Percentiles rank a stretch among this genome's conserved stretches.
These are phyloP conservation scores for Dictyostelium purpureum DNA, from an alignment of 78 protist species.

Conservation along the genomic window DNA sequence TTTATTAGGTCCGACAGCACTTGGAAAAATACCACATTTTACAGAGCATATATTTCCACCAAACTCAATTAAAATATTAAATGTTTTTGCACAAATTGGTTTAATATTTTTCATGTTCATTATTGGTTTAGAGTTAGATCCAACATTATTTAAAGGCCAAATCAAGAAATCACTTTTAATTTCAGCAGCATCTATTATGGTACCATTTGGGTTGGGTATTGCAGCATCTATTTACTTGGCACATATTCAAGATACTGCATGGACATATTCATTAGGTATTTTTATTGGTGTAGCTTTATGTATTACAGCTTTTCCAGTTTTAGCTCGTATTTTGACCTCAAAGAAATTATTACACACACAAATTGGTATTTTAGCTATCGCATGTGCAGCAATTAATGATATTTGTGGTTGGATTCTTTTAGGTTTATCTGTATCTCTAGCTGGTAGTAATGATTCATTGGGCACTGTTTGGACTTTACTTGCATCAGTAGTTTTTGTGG, in stretches of 20 bases:
- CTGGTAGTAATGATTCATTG: slow-evolving; percentile 4
- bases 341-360: slow-evolving; percentile 49
- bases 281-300: slow-evolving; percentile 77
- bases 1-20: slow-evolving; percentile 70
- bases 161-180: slow-evolving; percentile 44
- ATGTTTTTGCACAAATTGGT: slow-evolving; percentile 85
- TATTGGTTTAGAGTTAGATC: slow-evolving; percentile 85
- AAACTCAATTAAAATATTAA: not conserved
- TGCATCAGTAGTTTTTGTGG: slow-evolving; percentile 17
- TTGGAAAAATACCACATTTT: slow-evolving; percentile 62
- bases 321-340: slow-evolving; percentile 64
- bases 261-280: slow-evolving; percentile 61
- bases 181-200: slow-evolving; percentile 22
- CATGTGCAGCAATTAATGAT: slow-evolving; percentile 80
- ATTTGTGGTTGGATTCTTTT: slow-evolving; percentile 76
- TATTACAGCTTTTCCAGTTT: slow-evolving; percentile 85
- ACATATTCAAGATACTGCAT: slow-evolving; percentile 37
- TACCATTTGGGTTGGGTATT: slow-evolving; percentile 82
- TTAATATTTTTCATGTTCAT: slow-evolving; percentile 84
- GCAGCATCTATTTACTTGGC: slow-evolving; percentile 65
- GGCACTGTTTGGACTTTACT: slow-evolving; percentile 68
- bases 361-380: slow-evolving; percentile 66
- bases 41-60: slow-evolving; percentile 3
- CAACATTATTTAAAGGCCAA: slow-evolving; percentile 60
- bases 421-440: slow-evolving; percentile 66